Evolutionary conservation across 352 stramenopile species (phyloP).

Genomic region (Pythium brachiatum): DNA sequence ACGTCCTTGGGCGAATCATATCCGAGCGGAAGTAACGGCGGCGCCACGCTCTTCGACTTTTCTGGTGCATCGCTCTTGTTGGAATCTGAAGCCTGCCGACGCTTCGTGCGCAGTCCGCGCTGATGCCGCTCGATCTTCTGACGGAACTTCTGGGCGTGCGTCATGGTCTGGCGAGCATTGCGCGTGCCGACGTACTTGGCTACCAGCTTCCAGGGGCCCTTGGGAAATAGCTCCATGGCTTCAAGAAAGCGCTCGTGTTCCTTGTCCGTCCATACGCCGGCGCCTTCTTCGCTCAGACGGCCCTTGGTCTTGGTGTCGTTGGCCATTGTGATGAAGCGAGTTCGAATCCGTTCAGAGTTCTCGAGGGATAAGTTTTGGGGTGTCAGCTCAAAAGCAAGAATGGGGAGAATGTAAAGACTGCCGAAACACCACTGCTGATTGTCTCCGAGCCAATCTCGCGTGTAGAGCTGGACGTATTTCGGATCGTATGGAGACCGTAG

Average conservation of each 20-base stretch:
- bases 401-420: not conserved
- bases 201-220: constrained; percentile 39
- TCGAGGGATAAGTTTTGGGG: not conserved
- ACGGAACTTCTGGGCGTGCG: constrained; percentile 35
- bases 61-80: not conserved
- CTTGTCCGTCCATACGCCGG: constrained; percentile 28
- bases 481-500: not conserved
- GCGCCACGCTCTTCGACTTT: not conserved
- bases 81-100: constrained; percentile 7
- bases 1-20: constrained; percentile 27
- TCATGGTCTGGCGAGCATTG: constrained; percentile 29
- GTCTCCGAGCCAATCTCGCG: not conserved
- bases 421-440: not conserved
- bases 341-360: not conserved
- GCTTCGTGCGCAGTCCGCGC: constrained; percentile 26
- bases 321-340: constrained; percentile 7
- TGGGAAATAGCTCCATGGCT: constrained; percentile 33
- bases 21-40: constrained; percentile 10
- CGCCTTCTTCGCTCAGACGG: constrained; percentile 24
- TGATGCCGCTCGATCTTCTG: constrained; percentile 33
- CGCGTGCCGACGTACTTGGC: constrained; percentile 29
- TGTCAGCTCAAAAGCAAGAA: not conserved
- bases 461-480: not conserved
- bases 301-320: constrained; percentile 18
- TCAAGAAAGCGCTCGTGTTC: constrained; percentile 41